phyloP scores from a whole-genome alignment of 179 eudicot species.

The Silene vulgaris region DNA sequence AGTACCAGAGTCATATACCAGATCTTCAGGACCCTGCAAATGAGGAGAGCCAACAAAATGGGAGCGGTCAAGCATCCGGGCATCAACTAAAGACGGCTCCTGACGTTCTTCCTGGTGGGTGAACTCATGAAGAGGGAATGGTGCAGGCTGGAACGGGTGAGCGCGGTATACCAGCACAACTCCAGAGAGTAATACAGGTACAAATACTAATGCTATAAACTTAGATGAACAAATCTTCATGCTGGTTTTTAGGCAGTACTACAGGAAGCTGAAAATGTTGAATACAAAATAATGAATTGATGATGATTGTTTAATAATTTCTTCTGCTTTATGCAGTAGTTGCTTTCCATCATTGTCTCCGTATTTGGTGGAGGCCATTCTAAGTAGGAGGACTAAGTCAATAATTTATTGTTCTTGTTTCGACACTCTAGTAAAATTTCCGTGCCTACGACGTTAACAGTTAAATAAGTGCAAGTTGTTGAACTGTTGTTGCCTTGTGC shows the following conservation, averaged over 20 bases:
- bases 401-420: too few relatives aligned
- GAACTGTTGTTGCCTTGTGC: too few relatives aligned
- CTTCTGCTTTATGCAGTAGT: too few relatives aligned
- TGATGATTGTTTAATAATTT: too few relatives aligned
- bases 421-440: too few relatives aligned
- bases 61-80: constrained; percentile 34
- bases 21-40: constrained; percentile 62
- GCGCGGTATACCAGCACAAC: constrained; percentile 26
- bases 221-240: not conserved
- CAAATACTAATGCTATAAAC: constrained; percentile 6
- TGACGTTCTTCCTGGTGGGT: not conserved
- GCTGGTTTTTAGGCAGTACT: not conserved
- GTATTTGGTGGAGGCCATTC: too few relatives aligned
- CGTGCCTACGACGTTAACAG: too few relatives aligned
- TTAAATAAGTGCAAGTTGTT: too few relatives aligned
- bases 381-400: too few relatives aligned
- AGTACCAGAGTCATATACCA: constrained; percentile 45
- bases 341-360: too few relatives aligned
- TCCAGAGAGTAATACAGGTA: constrained; percentile 19
- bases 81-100: constrained; percentile 19
- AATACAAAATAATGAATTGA: too few relatives aligned
- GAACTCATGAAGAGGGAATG: constrained; percentile 39
- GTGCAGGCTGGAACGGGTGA: constrained; percentile 57
- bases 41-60: constrained; percentile 44
- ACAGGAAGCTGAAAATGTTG: not conserved